phyloP scores from a whole-genome alignment of 306 rosid species.

The Fragaria vesca region DNA sequence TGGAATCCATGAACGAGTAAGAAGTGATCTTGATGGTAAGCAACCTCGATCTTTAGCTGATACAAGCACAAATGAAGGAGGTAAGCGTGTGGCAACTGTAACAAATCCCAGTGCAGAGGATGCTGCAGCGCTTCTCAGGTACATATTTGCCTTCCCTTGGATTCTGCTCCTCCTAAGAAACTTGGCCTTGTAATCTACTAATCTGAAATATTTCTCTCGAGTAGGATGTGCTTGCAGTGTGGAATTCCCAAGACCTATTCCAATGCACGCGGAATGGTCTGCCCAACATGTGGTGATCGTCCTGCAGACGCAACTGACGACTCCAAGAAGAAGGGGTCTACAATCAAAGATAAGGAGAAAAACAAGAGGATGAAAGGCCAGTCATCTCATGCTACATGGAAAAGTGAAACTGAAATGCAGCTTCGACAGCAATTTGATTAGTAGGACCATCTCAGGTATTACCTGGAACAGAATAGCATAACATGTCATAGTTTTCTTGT shows the following conservation, averaged over 20 bases:
- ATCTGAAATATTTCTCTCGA: not conserved
- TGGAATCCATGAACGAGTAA: slow-evolving; percentile 96
- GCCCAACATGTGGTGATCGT: slow-evolving; percentile 85
- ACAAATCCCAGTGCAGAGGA: slow-evolving; percentile 94
- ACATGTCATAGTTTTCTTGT: slow-evolving; percentile 19
- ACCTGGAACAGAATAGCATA: slow-evolving; percentile 10
- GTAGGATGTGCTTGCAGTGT: slow-evolving; percentile 92
- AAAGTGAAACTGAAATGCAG: slow-evolving; percentile 96
- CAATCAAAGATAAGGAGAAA: slow-evolving; percentile 89
- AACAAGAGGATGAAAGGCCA: slow-evolving; percentile 89
- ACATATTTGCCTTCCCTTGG: not conserved
- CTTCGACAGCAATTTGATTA: slow-evolving; percentile 89
- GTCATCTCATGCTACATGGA: slow-evolving; percentile 95
- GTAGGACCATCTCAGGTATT: slow-evolving; percentile 14
- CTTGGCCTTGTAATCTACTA: not conserved
- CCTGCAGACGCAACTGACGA: slow-evolving; percentile 48
- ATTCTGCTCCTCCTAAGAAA: not conserved
- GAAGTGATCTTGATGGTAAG: slow-evolving; percentile 72
- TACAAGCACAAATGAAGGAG: slow-evolving; percentile 41
- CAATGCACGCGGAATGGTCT: slow-evolving; percentile 77
- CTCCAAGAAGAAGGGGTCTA: slow-evolving; percentile 82
- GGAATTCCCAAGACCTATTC: slow-evolving; percentile 91
- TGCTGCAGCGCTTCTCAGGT: slow-evolving; percentile 93
- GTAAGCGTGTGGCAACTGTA: slow-evolving; percentile 62
- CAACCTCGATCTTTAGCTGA: slow-evolving; percentile 55